Base-by-base conservation (phyloP, 768 basidiomycete genomes). In the Mycena polygramma region DNA sequence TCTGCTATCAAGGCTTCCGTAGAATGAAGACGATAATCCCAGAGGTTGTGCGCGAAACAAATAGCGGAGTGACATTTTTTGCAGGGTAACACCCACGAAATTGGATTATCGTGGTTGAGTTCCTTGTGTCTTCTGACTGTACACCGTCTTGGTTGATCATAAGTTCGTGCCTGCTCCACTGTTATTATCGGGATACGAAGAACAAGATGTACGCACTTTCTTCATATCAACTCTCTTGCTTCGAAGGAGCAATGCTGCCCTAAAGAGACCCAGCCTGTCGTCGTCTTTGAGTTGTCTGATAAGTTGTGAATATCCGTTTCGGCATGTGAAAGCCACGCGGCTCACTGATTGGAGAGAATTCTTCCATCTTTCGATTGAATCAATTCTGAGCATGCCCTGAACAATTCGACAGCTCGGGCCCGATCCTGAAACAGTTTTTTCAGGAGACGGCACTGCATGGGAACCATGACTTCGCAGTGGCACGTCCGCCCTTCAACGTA, bases 401-500 rank as follows among this genome's bases (percentile, higher is more conserved):
- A 54, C 11, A 75, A n/a, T 5, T 70, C 49, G 0, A 76, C 64
- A 17, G 76, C 81, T 26, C 66, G 63, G 24, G 86, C 83, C 45
- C 89, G 84, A 53, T 81, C 79, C 24, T 73, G 54, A 14, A 89
- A 65, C 4, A 95, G 80, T 1, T 82, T 75, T 1, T 78, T 72
- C 66, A 91, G 88, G 1, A 84, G 79, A 49, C 86, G 85, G 73
- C 83, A 86, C 75, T 93, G 92, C 68, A 84, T 83, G 0, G 92
- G 89, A 15, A 79, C 71, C 93, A 95, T 93, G 10, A 69, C 52
- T 26, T 76, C 80, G 74, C 94, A 95, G 41, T 68, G 73, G 74
- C 94, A 96, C n/a, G 83, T 86, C 36, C 94, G 86, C 14, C 94
- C 94, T 75, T 95, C 94, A 7, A 86, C 86, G 75, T 91, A 95